phyloP scores from a whole-genome alignment of 1,139 yeast species.

The Sugiyamaella neomexicana region DNA sequence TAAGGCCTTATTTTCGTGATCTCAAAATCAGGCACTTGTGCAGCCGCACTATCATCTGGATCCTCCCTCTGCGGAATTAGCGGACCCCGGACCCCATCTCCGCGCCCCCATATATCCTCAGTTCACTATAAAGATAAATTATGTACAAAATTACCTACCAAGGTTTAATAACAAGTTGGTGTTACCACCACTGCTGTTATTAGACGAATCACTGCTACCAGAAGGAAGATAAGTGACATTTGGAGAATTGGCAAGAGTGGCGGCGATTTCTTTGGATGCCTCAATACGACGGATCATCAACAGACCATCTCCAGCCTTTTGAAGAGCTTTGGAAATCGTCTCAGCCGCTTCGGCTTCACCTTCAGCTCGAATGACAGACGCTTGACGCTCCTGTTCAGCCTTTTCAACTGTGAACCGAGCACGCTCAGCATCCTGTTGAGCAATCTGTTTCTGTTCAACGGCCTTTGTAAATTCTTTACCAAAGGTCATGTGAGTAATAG shows the following conservation, averaged over 20 bases:
- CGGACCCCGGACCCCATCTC: too few species aligned
- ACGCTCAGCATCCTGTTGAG: constrained; percentile 98
- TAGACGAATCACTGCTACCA: constrained; percentile 42
- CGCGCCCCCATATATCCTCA: too few species aligned
- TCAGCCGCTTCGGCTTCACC: constrained; percentile 99
- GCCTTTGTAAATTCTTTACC: constrained; percentile 98
- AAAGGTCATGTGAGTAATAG: constrained; percentile 97
- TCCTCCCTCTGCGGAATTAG: too few species aligned
- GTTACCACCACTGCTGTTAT: constrained; percentile 38
- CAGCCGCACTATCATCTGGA: background rate
- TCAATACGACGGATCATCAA: constrained; percentile 92
- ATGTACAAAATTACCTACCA: constrained; percentile 47
- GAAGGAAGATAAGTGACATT: constrained; percentile 92
- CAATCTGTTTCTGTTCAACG: constrained; percentile 98
- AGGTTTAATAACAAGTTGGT: constrained; percentile 56
- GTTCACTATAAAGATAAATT: too few species aligned
- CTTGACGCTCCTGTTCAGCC: constrained; percentile 97
- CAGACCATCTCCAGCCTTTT: constrained; percentile 95
- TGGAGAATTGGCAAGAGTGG: constrained; percentile 75
- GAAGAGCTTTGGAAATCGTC: constrained; percentile 86
- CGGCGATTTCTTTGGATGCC: constrained; percentile 94
- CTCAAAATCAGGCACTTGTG: background rate
- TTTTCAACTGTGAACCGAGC: constrained; percentile 92
- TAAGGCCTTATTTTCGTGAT: background rate
- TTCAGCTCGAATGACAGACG: constrained; percentile 93